phyloP scores from a whole-genome alignment of 2,329 filamentous ascomycete genomes.

The Colletotrichum echinochloae region DNA sequence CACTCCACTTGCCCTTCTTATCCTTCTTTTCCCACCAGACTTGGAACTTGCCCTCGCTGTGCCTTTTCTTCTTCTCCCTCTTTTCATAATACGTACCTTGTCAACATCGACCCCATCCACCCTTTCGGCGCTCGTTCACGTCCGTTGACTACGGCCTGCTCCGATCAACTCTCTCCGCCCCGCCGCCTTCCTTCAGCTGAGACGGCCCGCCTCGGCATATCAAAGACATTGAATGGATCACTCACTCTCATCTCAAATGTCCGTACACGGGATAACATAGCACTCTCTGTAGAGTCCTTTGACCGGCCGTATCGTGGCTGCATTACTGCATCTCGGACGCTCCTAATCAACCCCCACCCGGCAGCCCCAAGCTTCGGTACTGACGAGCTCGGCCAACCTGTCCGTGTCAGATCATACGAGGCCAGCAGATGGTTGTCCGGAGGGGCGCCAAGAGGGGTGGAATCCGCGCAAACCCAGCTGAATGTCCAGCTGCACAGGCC shows the following conservation, averaged over 20 bases:
- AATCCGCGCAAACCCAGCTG: conserved; percentile 20
- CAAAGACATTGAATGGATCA: conserved; percentile 32
- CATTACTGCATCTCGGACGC: conserved; percentile 21
- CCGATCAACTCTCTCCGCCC: conserved; percentile 23
- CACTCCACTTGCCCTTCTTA: not conserved
- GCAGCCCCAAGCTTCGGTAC: conserved; percentile 15
- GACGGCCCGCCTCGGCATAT: conserved; percentile 14
- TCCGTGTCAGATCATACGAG: conserved; percentile 25
- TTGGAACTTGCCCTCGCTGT: not conserved
- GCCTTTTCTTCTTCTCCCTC: too few species aligned
- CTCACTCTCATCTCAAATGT: conserved; percentile 16
- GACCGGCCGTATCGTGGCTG: not conserved
- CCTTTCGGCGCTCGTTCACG: not conserved
- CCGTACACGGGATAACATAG: not conserved
- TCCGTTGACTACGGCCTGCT: conserved; percentile 5
- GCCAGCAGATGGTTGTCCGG: conserved; percentile 13
- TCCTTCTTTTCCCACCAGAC: not conserved
- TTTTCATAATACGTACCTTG: too few species aligned
- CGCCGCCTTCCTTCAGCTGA: conserved; percentile 9
- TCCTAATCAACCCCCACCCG: conserved; percentile 19
- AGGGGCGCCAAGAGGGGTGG: conserved; percentile 24
- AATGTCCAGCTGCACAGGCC: not conserved
- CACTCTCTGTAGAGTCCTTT: conserved; percentile 3
- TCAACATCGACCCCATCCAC: not conserved
- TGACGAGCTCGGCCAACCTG: conserved; percentile 19